Conservation (phyloP, 2,329 filamentous ascomycete genomes). For the Zasmidium angulare region DNA sequence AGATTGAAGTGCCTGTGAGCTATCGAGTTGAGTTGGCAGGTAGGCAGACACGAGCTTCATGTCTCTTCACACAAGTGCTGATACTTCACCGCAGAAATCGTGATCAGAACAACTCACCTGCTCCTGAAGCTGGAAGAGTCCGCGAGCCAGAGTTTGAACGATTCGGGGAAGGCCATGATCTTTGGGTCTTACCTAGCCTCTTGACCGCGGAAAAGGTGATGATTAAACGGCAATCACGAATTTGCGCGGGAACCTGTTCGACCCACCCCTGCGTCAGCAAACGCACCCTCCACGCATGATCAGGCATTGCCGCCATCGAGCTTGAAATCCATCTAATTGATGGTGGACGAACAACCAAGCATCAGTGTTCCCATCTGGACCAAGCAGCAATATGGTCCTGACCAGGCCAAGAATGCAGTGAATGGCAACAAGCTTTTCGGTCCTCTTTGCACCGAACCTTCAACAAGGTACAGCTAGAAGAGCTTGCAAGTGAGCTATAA, state of each 20-base stretch:
- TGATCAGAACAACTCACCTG: conserved; percentile 64
- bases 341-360: too few relatives aligned
- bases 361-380: too few relatives aligned
- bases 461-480: too few relatives aligned
- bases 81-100: conserved; percentile 55
- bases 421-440: background rate
- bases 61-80: background rate
- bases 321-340: too few relatives aligned
- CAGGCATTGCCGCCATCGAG: too few relatives aligned
- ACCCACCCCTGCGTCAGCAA: too few relatives aligned
- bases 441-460: background rate
- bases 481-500: too few relatives aligned
- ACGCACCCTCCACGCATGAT: too few relatives aligned
- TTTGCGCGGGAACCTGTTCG: too few relatives aligned
- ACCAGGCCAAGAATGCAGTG: too few relatives aligned
- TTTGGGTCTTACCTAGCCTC: conserved; percentile 46
- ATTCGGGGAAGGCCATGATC: conserved; percentile 66
- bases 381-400: too few relatives aligned
- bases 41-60: conserved; percentile 39
- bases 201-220: background rate
- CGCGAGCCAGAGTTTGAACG: conserved; percentile 58
- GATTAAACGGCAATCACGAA: too few relatives aligned
- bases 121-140: conserved; percentile 66
- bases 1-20: conserved; percentile 66
- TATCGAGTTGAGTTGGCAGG: conserved; percentile 74